Evolutionary conservation across 345 rosid species (phyloP).

Genomic region (Heritiera fomes): DNA sequence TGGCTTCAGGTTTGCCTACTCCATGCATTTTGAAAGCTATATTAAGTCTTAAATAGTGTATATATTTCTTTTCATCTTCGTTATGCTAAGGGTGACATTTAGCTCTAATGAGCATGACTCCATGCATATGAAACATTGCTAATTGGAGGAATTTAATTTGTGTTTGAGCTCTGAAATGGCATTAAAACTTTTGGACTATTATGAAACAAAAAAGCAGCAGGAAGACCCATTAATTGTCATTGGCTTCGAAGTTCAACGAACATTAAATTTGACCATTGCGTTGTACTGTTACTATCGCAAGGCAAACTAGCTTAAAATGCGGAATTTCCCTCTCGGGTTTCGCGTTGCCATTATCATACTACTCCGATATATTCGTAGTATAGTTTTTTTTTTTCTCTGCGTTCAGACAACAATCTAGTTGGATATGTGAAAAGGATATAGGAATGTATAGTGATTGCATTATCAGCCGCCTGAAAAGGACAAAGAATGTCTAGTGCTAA

Average conservation of each 20-base stretch:
- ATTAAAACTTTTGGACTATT: background rate
- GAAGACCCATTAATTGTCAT: background rate
- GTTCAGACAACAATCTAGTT: background rate
- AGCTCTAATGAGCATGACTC: background rate
- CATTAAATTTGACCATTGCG: background rate
- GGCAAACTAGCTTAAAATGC: background rate
- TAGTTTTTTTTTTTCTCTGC: background rate
- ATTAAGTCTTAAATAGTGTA: too few species aligned
- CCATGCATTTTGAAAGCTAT: slow-evolving; percentile 12
- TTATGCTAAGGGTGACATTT: background rate
- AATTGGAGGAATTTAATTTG: background rate
- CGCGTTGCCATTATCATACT: too few species aligned
- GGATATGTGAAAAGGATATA: background rate
- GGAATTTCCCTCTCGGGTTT: slow-evolving; percentile 12
- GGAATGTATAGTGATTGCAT: slow-evolving; percentile 14
- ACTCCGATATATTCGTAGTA: background rate
- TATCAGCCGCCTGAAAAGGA: slow-evolving; percentile 1
- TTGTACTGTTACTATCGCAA: background rate
- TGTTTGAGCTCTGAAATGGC: background rate
- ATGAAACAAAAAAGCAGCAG: background rate
- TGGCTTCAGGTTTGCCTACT: slow-evolving; percentile 79
- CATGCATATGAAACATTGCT: slow-evolving; percentile 7
- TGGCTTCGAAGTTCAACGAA: background rate
- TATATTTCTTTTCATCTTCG: background rate
- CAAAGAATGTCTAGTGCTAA: slow-evolving; percentile 15